Conservation (phyloP, 345 rosid species). For the Salix udensis region DNA sequence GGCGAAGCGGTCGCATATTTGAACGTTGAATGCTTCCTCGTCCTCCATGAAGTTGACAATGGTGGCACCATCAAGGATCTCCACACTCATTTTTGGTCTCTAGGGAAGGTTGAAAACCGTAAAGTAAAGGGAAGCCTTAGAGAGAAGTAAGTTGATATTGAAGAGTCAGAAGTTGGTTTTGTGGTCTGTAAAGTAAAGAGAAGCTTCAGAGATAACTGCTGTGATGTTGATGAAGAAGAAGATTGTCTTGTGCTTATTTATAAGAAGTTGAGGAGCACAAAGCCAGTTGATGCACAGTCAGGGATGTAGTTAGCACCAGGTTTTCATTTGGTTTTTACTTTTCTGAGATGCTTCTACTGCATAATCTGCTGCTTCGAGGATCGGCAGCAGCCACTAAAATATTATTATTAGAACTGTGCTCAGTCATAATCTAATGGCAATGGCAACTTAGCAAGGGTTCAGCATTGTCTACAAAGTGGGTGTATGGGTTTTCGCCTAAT, state of each 20-base stretch:
- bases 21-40: slow-evolving; percentile 37
- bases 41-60: slow-evolving; percentile 43
- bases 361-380: neutral
- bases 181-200: too few species aligned
- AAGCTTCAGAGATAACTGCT: too few species aligned
- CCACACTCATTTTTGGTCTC: slow-evolving; percentile 34
- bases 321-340: neutral
- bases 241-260: neutral
- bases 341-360: neutral
- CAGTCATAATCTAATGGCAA: neutral
- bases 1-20: slow-evolving; percentile 20
- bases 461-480: neutral
- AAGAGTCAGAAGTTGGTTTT: neutral
- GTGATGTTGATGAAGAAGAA: too few species aligned
- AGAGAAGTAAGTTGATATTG: neutral
- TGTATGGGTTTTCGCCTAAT: neutral
- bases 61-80: slow-evolving; percentile 33
- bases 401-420: neutral
- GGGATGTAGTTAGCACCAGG: neutral
- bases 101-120: neutral
- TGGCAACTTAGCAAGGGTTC: neutral
- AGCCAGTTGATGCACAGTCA: neutral
- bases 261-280: neutral
- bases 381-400: neutral
- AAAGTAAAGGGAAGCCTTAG: neutral